These are phyloP conservation scores for Exidia glandulosa DNA, from an alignment of 768 basidiomycete species.

Conservation along the genomic window DNA sequence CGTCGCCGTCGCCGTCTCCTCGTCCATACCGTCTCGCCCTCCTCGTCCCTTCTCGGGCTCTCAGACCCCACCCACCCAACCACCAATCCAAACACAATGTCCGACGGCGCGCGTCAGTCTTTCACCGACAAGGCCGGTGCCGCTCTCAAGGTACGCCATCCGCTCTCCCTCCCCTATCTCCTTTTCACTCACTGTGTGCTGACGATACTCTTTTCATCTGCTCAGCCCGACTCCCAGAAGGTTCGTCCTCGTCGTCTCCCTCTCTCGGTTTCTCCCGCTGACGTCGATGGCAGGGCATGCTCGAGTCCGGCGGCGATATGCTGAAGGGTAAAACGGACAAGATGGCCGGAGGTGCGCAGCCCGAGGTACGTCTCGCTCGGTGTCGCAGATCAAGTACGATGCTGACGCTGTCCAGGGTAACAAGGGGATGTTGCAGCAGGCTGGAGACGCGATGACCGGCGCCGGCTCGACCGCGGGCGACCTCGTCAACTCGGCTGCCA, in stretches of 20 bases:
- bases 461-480: neutral
- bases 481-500: too few relatives aligned
- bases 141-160: conserved; percentile 40
- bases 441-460: neutral
- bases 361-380: conserved; percentile 8
- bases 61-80: too few relatives aligned
- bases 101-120: conserved; percentile 45
- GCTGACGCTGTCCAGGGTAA: neutral
- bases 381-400: neutral
- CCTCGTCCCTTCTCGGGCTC: too few relatives aligned
- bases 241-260: neutral
- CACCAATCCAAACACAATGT: conserved; percentile 32
- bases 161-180: neutral
- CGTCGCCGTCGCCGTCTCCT: too few relatives aligned
- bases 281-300: conserved; percentile 26
- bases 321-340: conserved; percentile 38
- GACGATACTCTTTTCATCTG: too few relatives aligned
- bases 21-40: too few relatives aligned
- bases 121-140: conserved; percentile 45
- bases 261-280: conserved; percentile 32
- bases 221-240: too few relatives aligned
- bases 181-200: neutral
- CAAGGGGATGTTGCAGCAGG: neutral
- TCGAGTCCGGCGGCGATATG: conserved; percentile 38
- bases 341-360: conserved; percentile 36